Conservation (phyloP, 371 early-diverging fungal genomes). For the Lichtheimia ramosa region DNA sequence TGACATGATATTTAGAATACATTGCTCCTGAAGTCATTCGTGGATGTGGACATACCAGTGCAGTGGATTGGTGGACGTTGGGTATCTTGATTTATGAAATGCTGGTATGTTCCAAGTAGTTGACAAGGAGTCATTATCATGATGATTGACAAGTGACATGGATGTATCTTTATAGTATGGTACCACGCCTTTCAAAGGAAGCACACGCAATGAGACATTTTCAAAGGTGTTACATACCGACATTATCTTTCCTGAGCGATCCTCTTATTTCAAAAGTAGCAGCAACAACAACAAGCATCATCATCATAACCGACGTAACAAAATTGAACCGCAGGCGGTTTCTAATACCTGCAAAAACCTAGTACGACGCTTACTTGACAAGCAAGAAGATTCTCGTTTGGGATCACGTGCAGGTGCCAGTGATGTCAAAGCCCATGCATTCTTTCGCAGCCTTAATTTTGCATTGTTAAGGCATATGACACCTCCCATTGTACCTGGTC, state of each 20-base stretch:
- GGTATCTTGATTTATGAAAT: slow-evolving; percentile 95
- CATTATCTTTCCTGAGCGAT: slow-evolving; percentile 7
- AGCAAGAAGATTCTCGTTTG: slow-evolving; percentile 83
- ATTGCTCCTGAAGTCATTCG: slow-evolving; percentile 95
- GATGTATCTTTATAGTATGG: slow-evolving; percentile 51
- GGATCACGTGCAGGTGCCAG: slow-evolving; percentile 90
- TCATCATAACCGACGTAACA: slow-evolving; percentile 1
- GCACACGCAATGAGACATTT: slow-evolving; percentile 84
- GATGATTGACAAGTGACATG: not conserved
- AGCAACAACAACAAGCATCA: slow-evolving; percentile 4
- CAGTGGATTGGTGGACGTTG: slow-evolving; percentile 99
- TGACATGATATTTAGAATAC: slow-evolving; percentile 63
- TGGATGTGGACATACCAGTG: slow-evolving; percentile 89
- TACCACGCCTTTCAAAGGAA: slow-evolving; percentile 92
- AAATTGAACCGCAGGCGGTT: slow-evolving; percentile 18
- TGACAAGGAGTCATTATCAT: not conserved
- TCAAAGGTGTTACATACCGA: slow-evolving; percentile 10
- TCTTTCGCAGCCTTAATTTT: slow-evolving; percentile 92
- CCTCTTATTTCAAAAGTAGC: slow-evolving; percentile 9
- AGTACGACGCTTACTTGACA: slow-evolving; percentile 80
- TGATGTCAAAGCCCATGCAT: slow-evolving; percentile 93
- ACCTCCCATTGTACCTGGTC: slow-evolving; percentile 88
- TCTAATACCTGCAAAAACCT: slow-evolving; percentile 67
- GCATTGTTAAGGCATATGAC: slow-evolving; percentile 82
- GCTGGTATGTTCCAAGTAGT: slow-evolving; percentile 59